These are phyloP conservation scores for Aaosphaeria pasadenensis DNA, from an alignment of 2,329 filamentous ascomycete species.

Conservation along the genomic window DNA sequence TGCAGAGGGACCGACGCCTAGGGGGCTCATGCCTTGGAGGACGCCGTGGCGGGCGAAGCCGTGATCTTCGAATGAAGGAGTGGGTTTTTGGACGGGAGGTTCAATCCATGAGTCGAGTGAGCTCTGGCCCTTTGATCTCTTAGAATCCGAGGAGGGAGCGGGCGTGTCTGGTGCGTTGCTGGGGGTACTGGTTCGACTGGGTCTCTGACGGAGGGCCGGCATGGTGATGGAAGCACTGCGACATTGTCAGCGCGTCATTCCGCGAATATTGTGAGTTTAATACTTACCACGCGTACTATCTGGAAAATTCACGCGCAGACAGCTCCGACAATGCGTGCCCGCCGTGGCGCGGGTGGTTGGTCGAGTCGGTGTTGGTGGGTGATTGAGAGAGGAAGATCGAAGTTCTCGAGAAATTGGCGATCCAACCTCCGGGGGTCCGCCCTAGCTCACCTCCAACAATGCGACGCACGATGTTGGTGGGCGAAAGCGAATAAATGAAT, in stretches of 20 bases:
- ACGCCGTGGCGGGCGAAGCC: constrained; percentile 73
- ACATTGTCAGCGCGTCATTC: constrained; percentile 26
- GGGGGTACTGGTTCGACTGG: constrained; percentile 23
- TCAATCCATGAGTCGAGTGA: constrained; percentile 54
- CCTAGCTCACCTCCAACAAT: constrained; percentile 4
- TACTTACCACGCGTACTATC: constrained; percentile 33
- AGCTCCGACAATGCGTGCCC: constrained; percentile 25
- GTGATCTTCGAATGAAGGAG: constrained; percentile 73
- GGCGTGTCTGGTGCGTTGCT: constrained; percentile 22
- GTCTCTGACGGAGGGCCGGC: constrained; percentile 35
- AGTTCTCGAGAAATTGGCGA: constrained; percentile 20
- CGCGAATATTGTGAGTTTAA: constrained; percentile 1
- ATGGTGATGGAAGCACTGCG: constrained; percentile 29
- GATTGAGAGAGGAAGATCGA: constrained; percentile 8
- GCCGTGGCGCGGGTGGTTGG: constrained; percentile 24
- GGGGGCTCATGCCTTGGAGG: constrained; percentile 77
- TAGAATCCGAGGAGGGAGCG: constrained; percentile 16
- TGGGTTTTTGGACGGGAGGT: constrained; percentile 52
- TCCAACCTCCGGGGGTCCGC: not conserved
- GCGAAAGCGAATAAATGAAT: too few relatives aligned
- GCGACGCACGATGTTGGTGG: not conserved
- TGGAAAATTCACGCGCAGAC: constrained; percentile 20
- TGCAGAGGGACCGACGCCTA: constrained; percentile 68
- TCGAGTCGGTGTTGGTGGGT: constrained; percentile 11
- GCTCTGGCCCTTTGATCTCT: constrained; percentile 35